Evolutionary conservation across 169 alveolate genomes (phyloP).

Genomic region (Plasmodium berghei): DNA sequence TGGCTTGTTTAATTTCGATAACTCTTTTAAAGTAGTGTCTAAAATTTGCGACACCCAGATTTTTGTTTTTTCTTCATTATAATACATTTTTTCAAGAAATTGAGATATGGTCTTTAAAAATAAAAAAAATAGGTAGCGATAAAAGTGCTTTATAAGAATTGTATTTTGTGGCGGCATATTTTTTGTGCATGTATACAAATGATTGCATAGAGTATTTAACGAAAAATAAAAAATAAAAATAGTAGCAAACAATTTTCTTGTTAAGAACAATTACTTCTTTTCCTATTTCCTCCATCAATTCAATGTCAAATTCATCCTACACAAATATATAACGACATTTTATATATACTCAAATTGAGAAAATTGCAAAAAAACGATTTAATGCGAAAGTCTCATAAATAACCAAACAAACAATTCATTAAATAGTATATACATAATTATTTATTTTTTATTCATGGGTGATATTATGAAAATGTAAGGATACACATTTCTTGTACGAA

Average conservation of each 20-base stretch:
- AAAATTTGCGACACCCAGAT: slow-evolving; percentile 86
- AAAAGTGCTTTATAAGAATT: no score
- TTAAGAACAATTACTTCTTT: slow-evolving; percentile 41
- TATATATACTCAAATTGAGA: slow-evolving; percentile 5
- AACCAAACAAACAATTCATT: no score
- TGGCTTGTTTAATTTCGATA: slow-evolving; percentile 84
- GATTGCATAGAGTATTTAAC: background rate
- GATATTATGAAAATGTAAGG: no score
- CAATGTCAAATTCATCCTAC: slow-evolving; percentile 81
- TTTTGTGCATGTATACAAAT: background rate
- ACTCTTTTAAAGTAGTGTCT: slow-evolving; percentile 86
- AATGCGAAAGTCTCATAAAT: no score
- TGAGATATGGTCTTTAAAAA: slow-evolving; percentile 78
- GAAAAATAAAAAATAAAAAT: background rate
- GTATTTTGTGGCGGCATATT: no score
- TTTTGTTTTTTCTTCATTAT: slow-evolving; percentile 84
- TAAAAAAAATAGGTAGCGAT: no score
- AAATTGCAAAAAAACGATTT: background rate
- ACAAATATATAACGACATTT: slow-evolving; percentile 6
- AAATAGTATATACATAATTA: no score
- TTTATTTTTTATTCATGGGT: no score
- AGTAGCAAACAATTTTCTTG: no score
- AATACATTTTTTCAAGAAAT: slow-evolving; percentile 79
- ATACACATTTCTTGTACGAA: no score
- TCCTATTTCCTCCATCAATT: slow-evolving; percentile 82